Percentiles rank a stretch among this genome's conserved stretches.
Evolutionary conservation across 805 yeast species (phyloP).

Genomic region (Ogataea philodendri): DNA sequence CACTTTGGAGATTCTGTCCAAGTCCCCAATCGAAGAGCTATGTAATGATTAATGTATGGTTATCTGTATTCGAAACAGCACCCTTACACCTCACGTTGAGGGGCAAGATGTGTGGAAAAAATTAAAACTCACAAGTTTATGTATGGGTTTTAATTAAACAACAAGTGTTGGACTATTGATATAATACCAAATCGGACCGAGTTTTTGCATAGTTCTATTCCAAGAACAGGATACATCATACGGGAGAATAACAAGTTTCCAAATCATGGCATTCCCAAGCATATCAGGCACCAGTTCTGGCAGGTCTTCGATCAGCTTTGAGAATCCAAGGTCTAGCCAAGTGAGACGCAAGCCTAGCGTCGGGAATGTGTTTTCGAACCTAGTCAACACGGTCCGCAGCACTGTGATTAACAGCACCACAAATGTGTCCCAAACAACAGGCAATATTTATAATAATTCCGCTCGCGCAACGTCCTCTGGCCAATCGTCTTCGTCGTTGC

Average conservation of each 20-base stretch:
- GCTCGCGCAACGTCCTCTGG: conserved; percentile 13
- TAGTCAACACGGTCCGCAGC: conserved; percentile 30
- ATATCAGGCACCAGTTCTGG: conserved; percentile 22
- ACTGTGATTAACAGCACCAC: conserved; percentile 11
- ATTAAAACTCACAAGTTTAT: conserved; percentile 12
- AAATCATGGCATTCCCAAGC: conserved; percentile 21
- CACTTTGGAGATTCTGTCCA: conserved; percentile 33
- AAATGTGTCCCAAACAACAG: conserved; percentile 2
- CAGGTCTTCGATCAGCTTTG: conserved; percentile 23
- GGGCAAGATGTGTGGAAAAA: conserved; percentile 7
- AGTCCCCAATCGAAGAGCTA: conserved; percentile 16
- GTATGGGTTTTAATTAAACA: conserved; percentile 10
- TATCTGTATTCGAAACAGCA: conserved; percentile 6
- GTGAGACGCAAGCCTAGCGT: conserved; percentile 31
- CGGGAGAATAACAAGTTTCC: neutral
- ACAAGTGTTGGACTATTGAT: conserved; percentile 2
- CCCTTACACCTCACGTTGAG: conserved; percentile 13
- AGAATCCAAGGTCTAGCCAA: conserved; percentile 17
- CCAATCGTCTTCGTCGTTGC: conserved; percentile 19
- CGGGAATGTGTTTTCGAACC: conserved; percentile 26
- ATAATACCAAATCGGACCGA: neutral
- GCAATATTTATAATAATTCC: conserved; percentile 5
- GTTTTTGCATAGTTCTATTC: conserved; percentile 1
- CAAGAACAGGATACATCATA: no score
- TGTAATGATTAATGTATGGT: conserved; percentile 4